Base-by-base conservation (phyloP, 345 rosid genomes). In the Hypericum perforatum region DNA sequence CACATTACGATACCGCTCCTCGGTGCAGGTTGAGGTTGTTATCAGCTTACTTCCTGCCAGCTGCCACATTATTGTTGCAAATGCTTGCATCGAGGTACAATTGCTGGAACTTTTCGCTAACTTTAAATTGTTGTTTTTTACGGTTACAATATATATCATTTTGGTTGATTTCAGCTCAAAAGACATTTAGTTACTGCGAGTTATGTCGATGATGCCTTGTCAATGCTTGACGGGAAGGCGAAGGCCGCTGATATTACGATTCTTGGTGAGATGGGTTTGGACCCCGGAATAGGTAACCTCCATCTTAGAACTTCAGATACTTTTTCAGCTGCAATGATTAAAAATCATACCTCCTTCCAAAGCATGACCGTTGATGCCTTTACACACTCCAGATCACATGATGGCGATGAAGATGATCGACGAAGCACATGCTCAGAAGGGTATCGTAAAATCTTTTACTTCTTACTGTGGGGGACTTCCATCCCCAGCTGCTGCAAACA, bases 211-310 rank as follows among this genome's bases (percentile, higher is more conserved):
- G 85, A 82, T 62, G 67, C 82, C 51, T 77, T 81, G 61, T 84
- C 74, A 29, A 66, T 39, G 55, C 70, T 91, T 47, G 71, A 81
- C 54, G 87, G 79, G 49, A 77, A 79, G 67, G 96, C 96, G 60
- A 87, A 72, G 73, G 70, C 43, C 58, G 95, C 82, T 55, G 92
- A 89, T 48, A 72, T 84, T 57, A 79, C 95, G 0, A 82, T 91
- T 75, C 92, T 91, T 49, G 96, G 96, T 5, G 98, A 91, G 77
- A 87, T 91, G 96, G 98, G 98, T 38, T 71, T 91, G 73, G 98
- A 91, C 69, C 98, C 98, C 59, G 98, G 98, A 69, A 91, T 91
- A 37, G 96, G 98, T 87, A 81, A 64, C 39, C 56, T 49, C 54
- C 58, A 22, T 22, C 32, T 22, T 4, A 22, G 32, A 22, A 22